These are phyloP conservation scores for Meyerozyma sp. DNA, from an alignment of 1,139 yeast genomes.

Conservation along the genomic window DNA sequence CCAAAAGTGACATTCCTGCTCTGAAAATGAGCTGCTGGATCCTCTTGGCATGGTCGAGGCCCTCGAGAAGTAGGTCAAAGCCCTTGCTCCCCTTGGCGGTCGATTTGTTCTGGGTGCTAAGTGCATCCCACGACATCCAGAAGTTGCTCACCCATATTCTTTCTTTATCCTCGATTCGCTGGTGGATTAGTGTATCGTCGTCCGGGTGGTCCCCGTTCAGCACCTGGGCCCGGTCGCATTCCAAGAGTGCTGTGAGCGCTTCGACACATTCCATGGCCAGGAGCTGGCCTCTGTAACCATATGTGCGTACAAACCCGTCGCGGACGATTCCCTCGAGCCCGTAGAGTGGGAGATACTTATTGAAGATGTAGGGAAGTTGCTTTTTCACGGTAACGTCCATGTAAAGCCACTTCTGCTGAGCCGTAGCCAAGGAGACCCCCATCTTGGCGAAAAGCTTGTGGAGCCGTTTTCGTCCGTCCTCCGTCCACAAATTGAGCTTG, in stretches of 20 bases:
- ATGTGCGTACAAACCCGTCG: constrained; percentile 81
- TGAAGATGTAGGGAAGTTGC: constrained; percentile 64
- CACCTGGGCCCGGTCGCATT: constrained; percentile 44
- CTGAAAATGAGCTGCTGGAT: constrained; percentile 83
- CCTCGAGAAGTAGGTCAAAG: constrained; percentile 59
- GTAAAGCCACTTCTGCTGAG: constrained; percentile 90
- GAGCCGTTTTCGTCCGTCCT: constrained; percentile 79
- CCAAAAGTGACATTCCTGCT: constrained; percentile 85
- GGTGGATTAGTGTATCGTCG: constrained; percentile 35
- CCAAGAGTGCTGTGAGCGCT: constrained; percentile 77
- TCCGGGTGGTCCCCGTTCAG: constrained; percentile 13
- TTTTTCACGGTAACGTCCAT: constrained; percentile 78
- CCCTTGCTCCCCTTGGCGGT: constrained; percentile 33
- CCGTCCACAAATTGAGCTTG: constrained; percentile 83
- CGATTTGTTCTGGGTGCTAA: constrained; percentile 28
- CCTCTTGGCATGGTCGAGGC: constrained; percentile 72
- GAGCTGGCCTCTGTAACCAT: constrained; percentile 81
- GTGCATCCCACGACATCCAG: constrained; percentile 95
- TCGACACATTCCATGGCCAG: constrained; percentile 95
- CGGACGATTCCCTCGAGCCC: constrained; percentile 81
- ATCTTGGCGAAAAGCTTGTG: constrained; percentile 92
- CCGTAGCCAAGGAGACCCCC: constrained; percentile 88
- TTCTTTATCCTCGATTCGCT: constrained; percentile 49
- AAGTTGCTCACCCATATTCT: constrained; percentile 82
- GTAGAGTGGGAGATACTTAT: constrained; percentile 64